A percentile compares a stretch with the other conserved stretches of the same genome.
phyloP scores from a whole-genome alignment of 371 early-diverging fungal species.

The Haplosporangium sp. region DNA sequence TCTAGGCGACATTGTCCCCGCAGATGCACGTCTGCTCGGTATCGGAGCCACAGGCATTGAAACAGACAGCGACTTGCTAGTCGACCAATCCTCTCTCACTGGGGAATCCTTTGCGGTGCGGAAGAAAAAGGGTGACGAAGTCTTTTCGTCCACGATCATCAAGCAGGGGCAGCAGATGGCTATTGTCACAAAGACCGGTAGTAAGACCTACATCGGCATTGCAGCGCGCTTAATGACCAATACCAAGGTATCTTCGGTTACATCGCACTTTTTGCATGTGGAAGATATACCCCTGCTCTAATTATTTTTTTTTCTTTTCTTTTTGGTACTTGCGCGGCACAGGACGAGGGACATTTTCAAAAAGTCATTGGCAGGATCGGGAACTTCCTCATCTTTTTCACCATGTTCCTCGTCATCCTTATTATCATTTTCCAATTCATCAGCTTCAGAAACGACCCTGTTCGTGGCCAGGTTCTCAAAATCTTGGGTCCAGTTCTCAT shows the following conservation, averaged over 20 bases:
- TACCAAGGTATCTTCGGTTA: constrained; percentile 20
- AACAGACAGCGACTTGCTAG: constrained; percentile 78
- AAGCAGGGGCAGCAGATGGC: constrained; percentile 92
- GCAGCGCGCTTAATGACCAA: constrained; percentile 89
- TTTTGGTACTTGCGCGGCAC: not conserved
- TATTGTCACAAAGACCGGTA: constrained; percentile 89
- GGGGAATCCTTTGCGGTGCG: constrained; percentile 90
- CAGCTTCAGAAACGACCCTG: constrained; percentile 28
- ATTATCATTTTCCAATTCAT: constrained; percentile 76
- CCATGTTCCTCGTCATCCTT: constrained; percentile 72
- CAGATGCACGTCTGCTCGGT: constrained; percentile 88
- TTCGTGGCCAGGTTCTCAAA: constrained; percentile 42
- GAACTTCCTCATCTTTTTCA: constrained; percentile 58
- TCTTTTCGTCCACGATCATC: constrained; percentile 90
- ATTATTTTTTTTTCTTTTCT: not conserved
- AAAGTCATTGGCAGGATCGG: constrained; percentile 56
- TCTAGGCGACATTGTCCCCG: constrained; percentile 94
- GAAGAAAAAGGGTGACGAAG: constrained; percentile 82
- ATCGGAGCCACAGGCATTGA: constrained; percentile 79
- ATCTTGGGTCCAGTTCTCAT: constrained; percentile 63
- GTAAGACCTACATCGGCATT: constrained; percentile 90
- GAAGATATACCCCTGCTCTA: not conserved
- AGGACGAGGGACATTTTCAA: constrained; percentile 91
- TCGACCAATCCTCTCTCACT: constrained; percentile 96
- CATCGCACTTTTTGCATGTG: not conserved